These are phyloP conservation scores for Raphanus raphanistrum DNA, from an alignment of 345 rosid species.

Conservation along the genomic window DNA sequence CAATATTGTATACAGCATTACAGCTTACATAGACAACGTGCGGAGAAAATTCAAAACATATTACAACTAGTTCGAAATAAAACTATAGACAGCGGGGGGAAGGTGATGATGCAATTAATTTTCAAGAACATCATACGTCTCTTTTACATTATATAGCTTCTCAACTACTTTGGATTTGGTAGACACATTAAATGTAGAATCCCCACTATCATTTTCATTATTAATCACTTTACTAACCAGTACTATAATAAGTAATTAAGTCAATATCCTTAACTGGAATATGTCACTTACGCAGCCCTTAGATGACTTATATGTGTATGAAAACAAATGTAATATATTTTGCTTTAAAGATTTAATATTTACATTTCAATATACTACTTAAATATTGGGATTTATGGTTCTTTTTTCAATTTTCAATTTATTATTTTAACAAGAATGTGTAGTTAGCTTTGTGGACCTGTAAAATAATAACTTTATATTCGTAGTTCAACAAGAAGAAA, in stretches of 20 bases:
- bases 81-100: not conserved
- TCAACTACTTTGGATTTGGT: slow-evolving; percentile 35
- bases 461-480: not conserved
- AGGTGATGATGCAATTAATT: slow-evolving; percentile 1
- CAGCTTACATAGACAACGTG: not conserved
- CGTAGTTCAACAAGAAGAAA: not conserved
- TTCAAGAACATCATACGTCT: slow-evolving; percentile 1
- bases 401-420: not conserved
- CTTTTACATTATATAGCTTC: slow-evolving; percentile 15
- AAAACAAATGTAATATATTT: not conserved
- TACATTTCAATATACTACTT: not conserved
- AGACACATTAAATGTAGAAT: slow-evolving; percentile 22
- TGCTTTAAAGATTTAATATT: not conserved
- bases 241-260: not conserved
- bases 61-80: not conserved
- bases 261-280: not conserved
- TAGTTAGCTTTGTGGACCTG: not conserved
- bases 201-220: slow-evolving; percentile 22
- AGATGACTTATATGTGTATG: not conserved
- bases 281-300: not conserved
- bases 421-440: not conserved
- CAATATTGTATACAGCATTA: not conserved
- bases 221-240: not conserved
- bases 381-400: not conserved
- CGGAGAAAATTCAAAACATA: slow-evolving; percentile 14